Evolutionary conservation across 257 asterid genomes (phyloP), one percentile per base, ranked within the genome.

Genomic region (Solanum piurae): DNA sequence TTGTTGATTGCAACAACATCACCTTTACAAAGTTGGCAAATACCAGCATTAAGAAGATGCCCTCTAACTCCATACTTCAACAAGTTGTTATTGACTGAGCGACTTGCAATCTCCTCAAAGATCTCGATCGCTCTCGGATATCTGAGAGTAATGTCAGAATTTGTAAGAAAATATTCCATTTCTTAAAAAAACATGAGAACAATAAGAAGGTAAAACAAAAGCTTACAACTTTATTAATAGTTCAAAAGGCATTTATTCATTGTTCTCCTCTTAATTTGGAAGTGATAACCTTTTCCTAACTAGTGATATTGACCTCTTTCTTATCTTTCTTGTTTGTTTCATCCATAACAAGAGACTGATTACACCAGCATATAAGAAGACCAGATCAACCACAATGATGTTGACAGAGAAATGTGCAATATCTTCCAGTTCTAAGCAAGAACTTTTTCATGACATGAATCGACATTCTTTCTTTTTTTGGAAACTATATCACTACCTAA

Each of bases 21-120:
- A 77, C 94, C 96, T 89, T 92, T 95, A 91, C 99, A 97, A 60
- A 97, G 98, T 91, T 97, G 98, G 92, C 99, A 97, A 88, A 97
- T 93, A 60, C 99, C 99, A 91, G 99, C 99, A 91, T 97, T 97
- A 68, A 97, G 99, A 90, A 97, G 99, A 92, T 95, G 98, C 84
- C 99, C 99, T 92, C 93, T 97, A 86, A 94, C 99, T 89, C 99
- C 99, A 91, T 97, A 97, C 89, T 96, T 97, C 93, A 97, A 90
- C 93, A 97, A 93, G 93, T 95, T 96, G 92, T 93, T 97, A 86
- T 46, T 94, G 89, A 97, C 95, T 36, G 98, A 95, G 33, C 95
- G 98, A 0, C 96, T 95, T 68, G 98, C 99, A 88, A 97, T 93
- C 86, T 96, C 99, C 90, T 95, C 99, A 90, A 92, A 96, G 86